These are phyloP conservation scores for Physaria fendleri DNA, from an alignment of 345 rosid genomes.

Conservation along the genomic window DNA sequence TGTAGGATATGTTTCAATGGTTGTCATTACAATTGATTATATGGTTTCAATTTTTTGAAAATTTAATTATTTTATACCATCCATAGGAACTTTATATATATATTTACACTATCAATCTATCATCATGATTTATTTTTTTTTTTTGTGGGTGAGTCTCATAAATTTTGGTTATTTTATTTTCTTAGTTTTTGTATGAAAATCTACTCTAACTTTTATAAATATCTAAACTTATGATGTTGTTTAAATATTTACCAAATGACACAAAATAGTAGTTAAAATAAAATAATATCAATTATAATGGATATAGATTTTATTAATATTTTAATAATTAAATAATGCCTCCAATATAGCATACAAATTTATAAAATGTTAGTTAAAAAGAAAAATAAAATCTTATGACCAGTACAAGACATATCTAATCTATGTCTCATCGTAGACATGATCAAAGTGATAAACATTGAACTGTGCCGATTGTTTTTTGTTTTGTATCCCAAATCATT, in stretches of 20 bases:
- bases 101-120: neutral
- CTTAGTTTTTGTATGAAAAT: neutral
- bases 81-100: neutral
- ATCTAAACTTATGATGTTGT: neutral
- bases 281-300: neutral
- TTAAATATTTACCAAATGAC: neutral
- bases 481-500: neutral
- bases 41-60: neutral
- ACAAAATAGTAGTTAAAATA: neutral
- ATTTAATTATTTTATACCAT: neutral
- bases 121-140: too few species aligned
- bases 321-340: neutral
- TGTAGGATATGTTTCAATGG: neutral
- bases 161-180: neutral
- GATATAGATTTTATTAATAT: neutral
- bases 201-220: neutral
- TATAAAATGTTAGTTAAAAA: neutral
- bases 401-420: conserved; percentile 15
- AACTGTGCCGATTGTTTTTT: neutral
- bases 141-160: neutral
- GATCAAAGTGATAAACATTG: conserved; percentile 1
- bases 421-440: conserved; percentile 6
- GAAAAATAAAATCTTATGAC: neutral
- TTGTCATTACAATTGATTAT: neutral
- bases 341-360: neutral